Evolutionary conservation across 306 rosid genomes (phyloP).

Genomic region (Hippophae gyantsensis): DNA sequence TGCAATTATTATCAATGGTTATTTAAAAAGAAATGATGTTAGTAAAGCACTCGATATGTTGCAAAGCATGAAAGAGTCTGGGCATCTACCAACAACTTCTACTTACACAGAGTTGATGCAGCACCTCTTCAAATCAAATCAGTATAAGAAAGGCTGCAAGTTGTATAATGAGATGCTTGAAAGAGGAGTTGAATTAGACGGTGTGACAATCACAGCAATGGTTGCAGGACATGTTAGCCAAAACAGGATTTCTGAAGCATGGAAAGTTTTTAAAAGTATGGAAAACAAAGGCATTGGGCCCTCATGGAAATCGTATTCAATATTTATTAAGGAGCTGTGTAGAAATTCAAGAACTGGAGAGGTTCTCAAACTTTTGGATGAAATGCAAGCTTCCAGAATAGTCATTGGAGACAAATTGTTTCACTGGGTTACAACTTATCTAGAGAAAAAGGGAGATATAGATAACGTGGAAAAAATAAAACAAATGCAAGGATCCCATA

Average conservation of each 20-base stretch:
- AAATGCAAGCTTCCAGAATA: slow-evolving; percentile 52
- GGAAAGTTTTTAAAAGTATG: slow-evolving; percentile 56
- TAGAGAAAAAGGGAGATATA: slow-evolving; percentile 53
- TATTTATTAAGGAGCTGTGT: slow-evolving; percentile 74
- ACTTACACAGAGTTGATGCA: slow-evolving; percentile 77
- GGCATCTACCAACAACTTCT: slow-evolving; percentile 39
- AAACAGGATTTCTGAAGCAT: slow-evolving; percentile 50
- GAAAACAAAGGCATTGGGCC: slow-evolving; percentile 48
- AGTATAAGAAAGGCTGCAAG: slow-evolving; percentile 50
- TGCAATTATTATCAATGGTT: slow-evolving; percentile 54
- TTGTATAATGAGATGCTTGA: slow-evolving; percentile 68
- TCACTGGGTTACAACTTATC: slow-evolving; percentile 31
- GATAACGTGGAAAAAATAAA: slow-evolving; percentile 41
- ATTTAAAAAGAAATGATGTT: slow-evolving; percentile 43
- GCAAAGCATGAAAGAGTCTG: slow-evolving; percentile 51
- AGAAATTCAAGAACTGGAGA: slow-evolving; percentile 62
- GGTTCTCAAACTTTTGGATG: slow-evolving; percentile 47
- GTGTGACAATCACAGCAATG: slow-evolving; percentile 65
- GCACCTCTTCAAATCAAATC: slow-evolving; percentile 45
- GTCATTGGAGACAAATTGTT: slow-evolving; percentile 41
- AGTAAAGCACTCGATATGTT: slow-evolving; percentile 51
- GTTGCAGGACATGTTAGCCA: slow-evolving; percentile 69
- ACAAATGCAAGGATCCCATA: slow-evolving; percentile 35
- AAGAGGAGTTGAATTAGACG: slow-evolving; percentile 49
- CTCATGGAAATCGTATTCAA: slow-evolving; percentile 49